phyloP scores from a whole-genome alignment of 2,329 filamentous ascomycete genomes.

The Aspergillus novofumigatus region DNA sequence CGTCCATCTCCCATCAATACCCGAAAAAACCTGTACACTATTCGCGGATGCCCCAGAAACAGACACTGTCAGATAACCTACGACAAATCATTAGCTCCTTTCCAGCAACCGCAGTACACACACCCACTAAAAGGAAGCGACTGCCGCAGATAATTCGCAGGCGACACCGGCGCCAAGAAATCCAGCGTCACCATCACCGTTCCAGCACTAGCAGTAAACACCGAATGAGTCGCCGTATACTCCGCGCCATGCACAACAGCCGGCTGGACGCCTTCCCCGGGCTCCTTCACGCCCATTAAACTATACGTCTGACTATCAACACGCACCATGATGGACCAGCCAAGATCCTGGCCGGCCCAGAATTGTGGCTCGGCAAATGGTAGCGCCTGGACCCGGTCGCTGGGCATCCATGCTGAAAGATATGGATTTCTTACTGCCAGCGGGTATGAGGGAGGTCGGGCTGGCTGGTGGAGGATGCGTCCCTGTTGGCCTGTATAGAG shows the following conservation, averaged over 20 bases:
- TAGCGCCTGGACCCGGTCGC: constrained; percentile 33
- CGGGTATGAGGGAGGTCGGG: constrained; percentile 41
- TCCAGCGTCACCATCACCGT: constrained; percentile 35
- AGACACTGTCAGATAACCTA: constrained; percentile 40
- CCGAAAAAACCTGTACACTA: constrained; percentile 39
- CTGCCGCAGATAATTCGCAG: constrained; percentile 40
- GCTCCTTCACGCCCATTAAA: constrained; percentile 37
- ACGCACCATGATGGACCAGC: constrained; percentile 41
- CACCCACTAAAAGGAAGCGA: constrained; percentile 40
- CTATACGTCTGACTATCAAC: constrained; percentile 40
- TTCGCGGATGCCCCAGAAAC: constrained; percentile 20
- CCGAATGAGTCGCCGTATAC: constrained; percentile 42
- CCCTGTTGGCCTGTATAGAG: constrained; percentile 7
- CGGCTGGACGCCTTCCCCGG: constrained; percentile 23
- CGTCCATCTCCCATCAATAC: constrained; percentile 44
- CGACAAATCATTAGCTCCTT: constrained; percentile 4
- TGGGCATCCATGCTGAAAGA: constrained; percentile 43
- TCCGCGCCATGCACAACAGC: constrained; percentile 33
- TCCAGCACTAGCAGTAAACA: constrained; percentile 38
- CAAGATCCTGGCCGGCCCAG: constrained; percentile 40
- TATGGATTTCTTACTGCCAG: constrained; percentile 43
- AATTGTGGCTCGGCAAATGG: constrained; percentile 40
- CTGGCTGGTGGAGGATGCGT: constrained; percentile 20
- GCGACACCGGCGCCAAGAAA: constrained; percentile 45
- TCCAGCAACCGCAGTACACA: background rate